Evolutionary conservation across 2,329 filamentous ascomycete genomes (phyloP).

Genomic region (Fusarium pseudoanthophilum): DNA sequence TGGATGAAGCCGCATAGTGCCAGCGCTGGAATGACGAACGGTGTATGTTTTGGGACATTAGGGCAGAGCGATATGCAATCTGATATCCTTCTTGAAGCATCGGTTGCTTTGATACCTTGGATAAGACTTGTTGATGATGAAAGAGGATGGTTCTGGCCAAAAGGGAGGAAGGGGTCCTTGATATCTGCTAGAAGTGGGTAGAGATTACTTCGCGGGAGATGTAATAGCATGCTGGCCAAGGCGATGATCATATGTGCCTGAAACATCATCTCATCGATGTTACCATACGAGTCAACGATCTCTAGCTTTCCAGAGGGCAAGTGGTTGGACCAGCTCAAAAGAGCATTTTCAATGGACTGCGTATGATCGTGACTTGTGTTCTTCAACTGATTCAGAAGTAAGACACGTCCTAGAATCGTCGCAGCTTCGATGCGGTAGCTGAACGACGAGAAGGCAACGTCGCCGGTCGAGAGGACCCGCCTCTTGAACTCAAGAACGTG

Average conservation of each 20-base stretch:
- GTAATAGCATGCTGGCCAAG: constrained; percentile 33
- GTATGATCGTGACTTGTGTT: constrained; percentile 33
- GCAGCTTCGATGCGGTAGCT: constrained; percentile 40
- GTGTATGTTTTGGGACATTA: constrained; percentile 36
- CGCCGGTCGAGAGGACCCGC: constrained; percentile 18
- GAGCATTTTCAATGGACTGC: constrained; percentile 35
- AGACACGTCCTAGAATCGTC: constrained; percentile 30
- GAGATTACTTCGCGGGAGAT: constrained; percentile 35
- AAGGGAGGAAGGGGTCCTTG: constrained; percentile 19
- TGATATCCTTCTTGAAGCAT: constrained; percentile 36
- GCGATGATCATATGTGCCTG: constrained; percentile 38
- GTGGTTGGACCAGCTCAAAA: constrained; percentile 39
- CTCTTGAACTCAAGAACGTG: constrained; percentile 34
- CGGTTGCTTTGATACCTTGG: constrained; percentile 39
- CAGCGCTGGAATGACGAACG: constrained; percentile 30
- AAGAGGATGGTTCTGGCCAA: constrained; percentile 13
- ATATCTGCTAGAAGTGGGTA: constrained; percentile 16
- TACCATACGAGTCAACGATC: constrained; percentile 32
- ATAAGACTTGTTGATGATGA: constrained; percentile 25
- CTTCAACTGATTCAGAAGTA: constrained; percentile 24
- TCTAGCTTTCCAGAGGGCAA: constrained; percentile 27
- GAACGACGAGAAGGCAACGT: constrained; percentile 36
- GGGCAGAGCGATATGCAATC: constrained; percentile 36
- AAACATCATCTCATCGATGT: constrained; percentile 42
- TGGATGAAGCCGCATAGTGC: constrained; percentile 37